Conservation (phyloP, 2,329 filamentous ascomycete species). For the Acrodontium crateriforme region DNA sequence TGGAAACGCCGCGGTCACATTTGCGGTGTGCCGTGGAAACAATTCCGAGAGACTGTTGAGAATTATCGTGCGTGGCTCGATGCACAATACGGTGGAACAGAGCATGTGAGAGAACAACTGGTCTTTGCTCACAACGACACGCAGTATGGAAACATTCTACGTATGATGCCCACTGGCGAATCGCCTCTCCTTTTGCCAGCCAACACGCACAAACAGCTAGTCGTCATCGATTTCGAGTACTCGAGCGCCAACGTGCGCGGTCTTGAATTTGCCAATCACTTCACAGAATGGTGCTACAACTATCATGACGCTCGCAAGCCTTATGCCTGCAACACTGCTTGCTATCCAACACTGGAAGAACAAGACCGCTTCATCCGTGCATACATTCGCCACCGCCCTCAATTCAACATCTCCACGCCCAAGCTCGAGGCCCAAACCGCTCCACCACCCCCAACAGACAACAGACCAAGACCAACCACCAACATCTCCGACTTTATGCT, state of each 20-base stretch:
- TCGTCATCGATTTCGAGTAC: constrained; percentile 98
- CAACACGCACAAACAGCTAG: constrained; percentile 88
- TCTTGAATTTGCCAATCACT: constrained; percentile 93
- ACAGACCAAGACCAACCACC: constrained; percentile 15
- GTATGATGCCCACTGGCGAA: constrained; percentile 52
- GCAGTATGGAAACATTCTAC: constrained; percentile 95
- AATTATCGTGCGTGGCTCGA: constrained; percentile 67
- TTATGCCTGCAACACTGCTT: constrained; percentile 47
- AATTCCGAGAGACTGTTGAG: constrained; percentile 60
- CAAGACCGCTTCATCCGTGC: constrained; percentile 74
- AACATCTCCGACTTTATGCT: constrained; percentile 58
- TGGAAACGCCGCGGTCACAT: constrained; percentile 67
- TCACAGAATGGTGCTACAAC: constrained; percentile 96
- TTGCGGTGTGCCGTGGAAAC: constrained; percentile 69
- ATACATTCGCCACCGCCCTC: constrained; percentile 71
- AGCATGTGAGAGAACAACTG: constrained; percentile 57
- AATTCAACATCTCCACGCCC: constrained; percentile 37
- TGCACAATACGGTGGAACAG: constrained; percentile 52
- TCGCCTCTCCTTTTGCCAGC: constrained; percentile 78
- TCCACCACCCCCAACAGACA: constrained; percentile 20
- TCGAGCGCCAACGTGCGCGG: constrained; percentile 77
- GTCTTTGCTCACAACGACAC: constrained; percentile 99
- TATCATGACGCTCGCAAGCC: constrained; percentile 63
- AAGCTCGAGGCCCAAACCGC: constrained; percentile 13
- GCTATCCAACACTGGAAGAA: constrained; percentile 67